Conservation (phyloP, 2,329 filamentous ascomycete species). For the Colletotrichum sp. region DNA sequence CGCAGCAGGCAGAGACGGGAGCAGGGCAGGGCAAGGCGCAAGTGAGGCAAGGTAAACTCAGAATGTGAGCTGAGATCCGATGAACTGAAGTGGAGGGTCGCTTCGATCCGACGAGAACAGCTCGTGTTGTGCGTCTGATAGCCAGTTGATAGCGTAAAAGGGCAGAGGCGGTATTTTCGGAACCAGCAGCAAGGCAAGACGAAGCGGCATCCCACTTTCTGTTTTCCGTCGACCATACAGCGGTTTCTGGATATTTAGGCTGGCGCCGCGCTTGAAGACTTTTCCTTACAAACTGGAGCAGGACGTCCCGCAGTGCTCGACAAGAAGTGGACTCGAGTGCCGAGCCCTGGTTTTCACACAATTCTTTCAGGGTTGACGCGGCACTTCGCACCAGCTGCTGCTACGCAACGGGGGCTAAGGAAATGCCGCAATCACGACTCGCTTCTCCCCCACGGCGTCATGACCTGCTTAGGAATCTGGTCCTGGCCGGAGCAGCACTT, state of each 20-base stretch:
- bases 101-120: background rate
- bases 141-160: background rate
- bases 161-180: background rate
- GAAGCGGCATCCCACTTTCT: background rate
- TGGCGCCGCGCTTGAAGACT: conserved; percentile 8
- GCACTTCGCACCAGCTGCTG: background rate
- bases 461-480: background rate
- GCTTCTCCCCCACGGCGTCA: background rate
- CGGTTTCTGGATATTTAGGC: conserved; percentile 11
- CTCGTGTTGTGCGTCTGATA: background rate
- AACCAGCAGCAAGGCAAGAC: background rate
- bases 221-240: background rate
- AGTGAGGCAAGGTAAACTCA: background rate
- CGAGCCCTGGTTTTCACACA: background rate
- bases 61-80: background rate
- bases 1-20: background rate
- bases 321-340: background rate
- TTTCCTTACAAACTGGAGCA: background rate
- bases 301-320: background rate
- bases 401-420: background rate
- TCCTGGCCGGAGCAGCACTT: background rate
- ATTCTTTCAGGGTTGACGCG: conserved; percentile 6
- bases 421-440: conserved; percentile 14
- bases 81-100: conserved; percentile 2
- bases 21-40: background rate